phyloP scores from a whole-genome alignment of 352 stramenopile genomes.

The Pythium aristosporum region DNA sequence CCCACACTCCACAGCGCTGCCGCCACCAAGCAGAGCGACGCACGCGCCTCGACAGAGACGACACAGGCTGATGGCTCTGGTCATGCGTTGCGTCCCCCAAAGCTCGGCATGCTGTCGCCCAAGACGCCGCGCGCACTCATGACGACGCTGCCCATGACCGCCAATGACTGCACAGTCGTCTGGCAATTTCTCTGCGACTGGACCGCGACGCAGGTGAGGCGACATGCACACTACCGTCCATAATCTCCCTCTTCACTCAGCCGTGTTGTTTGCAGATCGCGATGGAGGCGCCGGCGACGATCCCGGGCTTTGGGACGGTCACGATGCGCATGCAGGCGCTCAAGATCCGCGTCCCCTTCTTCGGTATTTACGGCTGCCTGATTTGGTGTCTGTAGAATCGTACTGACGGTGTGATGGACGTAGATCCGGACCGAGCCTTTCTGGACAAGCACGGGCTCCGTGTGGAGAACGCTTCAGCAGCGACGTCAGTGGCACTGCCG shows the following conservation, averaged over 20 bases:
- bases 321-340: constrained; percentile 46
- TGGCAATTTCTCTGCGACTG: constrained; percentile 77
- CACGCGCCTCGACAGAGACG: neutral
- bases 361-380: constrained; percentile 38
- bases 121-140: constrained; percentile 61
- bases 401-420: neutral
- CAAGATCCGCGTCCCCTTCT: constrained; percentile 58
- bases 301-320: constrained; percentile 70
- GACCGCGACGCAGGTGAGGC: constrained; percentile 51
- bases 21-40: neutral
- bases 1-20: constrained; percentile 6
- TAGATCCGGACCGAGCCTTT: constrained; percentile 60
- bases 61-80: neutral
- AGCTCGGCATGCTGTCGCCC: constrained; percentile 23
- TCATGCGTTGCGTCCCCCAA: constrained; percentile 10
- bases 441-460: constrained; percentile 51
- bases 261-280: constrained; percentile 39
- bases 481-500: neutral
- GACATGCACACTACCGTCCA: neutral
- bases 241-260: neutral
- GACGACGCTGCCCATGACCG: constrained; percentile 47
- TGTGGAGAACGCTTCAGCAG: constrained; percentile 20
- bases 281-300: constrained; percentile 63
- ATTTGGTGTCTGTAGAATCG: too few species aligned
- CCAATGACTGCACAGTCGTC: constrained; percentile 43